Evolutionary conservation across 108 stramenopile species (phyloP), one percentile per base, ranked within the genome.

Genomic region (Discostella pseudostelligera): DNA sequence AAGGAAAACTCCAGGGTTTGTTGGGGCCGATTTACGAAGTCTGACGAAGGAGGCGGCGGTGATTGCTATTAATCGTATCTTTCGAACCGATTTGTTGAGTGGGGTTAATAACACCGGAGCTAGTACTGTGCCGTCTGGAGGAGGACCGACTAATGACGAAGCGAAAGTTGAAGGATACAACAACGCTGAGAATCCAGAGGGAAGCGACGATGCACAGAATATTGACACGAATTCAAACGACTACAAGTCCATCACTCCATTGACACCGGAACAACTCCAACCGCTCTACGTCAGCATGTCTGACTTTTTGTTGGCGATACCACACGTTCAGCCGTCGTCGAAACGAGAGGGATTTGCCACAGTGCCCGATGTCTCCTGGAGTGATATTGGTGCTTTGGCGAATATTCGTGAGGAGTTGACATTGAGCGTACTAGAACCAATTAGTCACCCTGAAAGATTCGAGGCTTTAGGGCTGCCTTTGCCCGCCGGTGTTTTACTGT

Each of bases 341-440:
- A 98, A 97, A 74, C 86, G 99, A 29, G 99, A 99, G 70, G 99
- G 99, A 44, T 99, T 99, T 77, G 97, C 99, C 13, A 96, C 95
- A 3, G 97, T 97, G 39, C 99, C 99, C 0, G 96, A 93, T 72
- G 98, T 98, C 4, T 87, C 92, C 0, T 99, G 99, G 99, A 79
- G 85, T 60, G 97, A 98, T 65, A 91, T 99, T 63, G 99, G 99
- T 39, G 91, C 91, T 8, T 64, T 96, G 25, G 59, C 80, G 28
- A 56, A 71, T 44, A 90, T 98, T 40, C 92, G 99, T 0, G 97
- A 97, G 70, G 99, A 99, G 72, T 75, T 99, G 60, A 73, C 83
- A 7, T 54, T 98, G 62, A 90, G 89, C 65, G 90, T 98, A 7
- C 51, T 98, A 47, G 97, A 98, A 72, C 98, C 97, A 11, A 98